phyloP scores from a whole-genome alignment of 129 eudicot species.

The Flaveria robusta region DNA sequence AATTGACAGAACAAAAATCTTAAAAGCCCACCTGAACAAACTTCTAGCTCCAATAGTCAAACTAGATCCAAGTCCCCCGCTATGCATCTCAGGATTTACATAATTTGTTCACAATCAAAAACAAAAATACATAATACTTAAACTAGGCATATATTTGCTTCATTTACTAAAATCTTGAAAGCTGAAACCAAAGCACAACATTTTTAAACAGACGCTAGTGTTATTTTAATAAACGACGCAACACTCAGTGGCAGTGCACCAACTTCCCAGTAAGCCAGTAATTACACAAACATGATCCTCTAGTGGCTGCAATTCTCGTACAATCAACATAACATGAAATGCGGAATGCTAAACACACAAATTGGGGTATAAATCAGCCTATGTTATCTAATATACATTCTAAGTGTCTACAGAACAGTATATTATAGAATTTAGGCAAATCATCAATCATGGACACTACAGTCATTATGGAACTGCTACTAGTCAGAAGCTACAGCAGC shows the following conservation, averaged over 20 bases:
- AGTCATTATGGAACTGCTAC: conserved; percentile 10
- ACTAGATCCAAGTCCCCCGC: not conserved
- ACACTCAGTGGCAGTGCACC: conserved; percentile 15
- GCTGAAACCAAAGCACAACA: not conserved
- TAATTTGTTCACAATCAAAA: not conserved
- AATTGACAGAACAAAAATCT: not conserved
- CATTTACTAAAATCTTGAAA: not conserved
- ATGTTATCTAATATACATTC: not conserved
- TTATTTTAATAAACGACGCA: not conserved
- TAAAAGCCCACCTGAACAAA: not conserved
- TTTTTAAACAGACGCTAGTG: not conserved
- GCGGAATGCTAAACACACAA: not conserved
- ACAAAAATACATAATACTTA: too few species aligned
- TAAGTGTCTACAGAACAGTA: not conserved
- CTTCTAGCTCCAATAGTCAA: not conserved
- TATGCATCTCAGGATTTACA: not conserved
- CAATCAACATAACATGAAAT: conserved; percentile 5
- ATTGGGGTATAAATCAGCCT: not conserved
- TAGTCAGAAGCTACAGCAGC: conserved; percentile 6
- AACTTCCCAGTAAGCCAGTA: conserved; percentile 4
- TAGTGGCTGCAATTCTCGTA: not conserved
- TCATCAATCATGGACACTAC: conserved; percentile 2
- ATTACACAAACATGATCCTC: conserved; percentile 18
- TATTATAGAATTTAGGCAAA: not conserved
- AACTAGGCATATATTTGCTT: not conserved